Conservation (phyloP, 176 grass and related monocot genomes). For the Bothriochloa decipiens region DNA sequence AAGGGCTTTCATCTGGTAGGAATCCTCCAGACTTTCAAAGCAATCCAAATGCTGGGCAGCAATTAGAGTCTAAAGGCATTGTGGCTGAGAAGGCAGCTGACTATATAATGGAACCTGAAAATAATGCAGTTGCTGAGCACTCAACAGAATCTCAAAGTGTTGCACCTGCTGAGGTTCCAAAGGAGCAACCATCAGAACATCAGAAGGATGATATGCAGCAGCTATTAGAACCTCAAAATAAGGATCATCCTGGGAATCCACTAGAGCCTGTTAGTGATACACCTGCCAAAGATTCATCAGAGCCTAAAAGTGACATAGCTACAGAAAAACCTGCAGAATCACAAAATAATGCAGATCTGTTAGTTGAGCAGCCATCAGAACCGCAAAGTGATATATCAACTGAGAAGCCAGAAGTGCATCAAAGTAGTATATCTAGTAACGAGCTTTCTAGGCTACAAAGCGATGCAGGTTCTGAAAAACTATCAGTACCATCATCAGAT, state of each 20-base stretch:
- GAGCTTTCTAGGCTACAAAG: conserved; percentile 29
- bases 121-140: background rate
- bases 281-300: conserved; percentile 28
- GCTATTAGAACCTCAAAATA: conserved; percentile 32
- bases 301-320: conserved; percentile 14
- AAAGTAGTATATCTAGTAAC: background rate
- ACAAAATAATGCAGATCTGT: conserved; percentile 35
- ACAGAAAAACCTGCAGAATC: conserved; percentile 25
- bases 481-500: conserved; percentile 29
- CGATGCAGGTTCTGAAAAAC: conserved; percentile 14
- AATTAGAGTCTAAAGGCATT: conserved; percentile 4
- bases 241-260: conserved; percentile 34
- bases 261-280: conserved; percentile 19
- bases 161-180: conserved; percentile 19
- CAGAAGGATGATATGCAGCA: conserved; percentile 22
- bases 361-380: conserved; percentile 28
- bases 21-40: no score
- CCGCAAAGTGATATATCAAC: conserved; percentile 7
- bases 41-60: no score
- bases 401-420: conserved; percentile 32
- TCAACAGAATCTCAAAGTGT: conserved; percentile 8
- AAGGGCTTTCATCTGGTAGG: no score
- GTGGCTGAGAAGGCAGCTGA: background rate
- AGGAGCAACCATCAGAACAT: conserved; percentile 34
- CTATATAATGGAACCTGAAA: conserved; percentile 19